phyloP scores from a whole-genome alignment of 1,284 basidiomycete species.

The Ceratobasidium sp. region DNA sequence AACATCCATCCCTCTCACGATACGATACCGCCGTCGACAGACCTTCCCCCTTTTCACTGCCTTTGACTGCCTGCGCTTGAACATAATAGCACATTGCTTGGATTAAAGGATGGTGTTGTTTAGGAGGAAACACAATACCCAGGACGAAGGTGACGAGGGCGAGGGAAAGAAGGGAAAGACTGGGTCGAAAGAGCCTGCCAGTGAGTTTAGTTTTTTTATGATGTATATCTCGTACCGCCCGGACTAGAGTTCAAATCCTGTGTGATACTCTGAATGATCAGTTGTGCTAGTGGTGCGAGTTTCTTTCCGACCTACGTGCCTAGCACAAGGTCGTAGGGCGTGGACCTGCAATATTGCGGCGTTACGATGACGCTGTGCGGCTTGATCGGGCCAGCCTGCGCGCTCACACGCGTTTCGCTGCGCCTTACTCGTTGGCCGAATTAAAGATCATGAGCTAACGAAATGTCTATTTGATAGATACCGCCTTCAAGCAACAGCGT shows the following conservation, averaged over 20 bases:
- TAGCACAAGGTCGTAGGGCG: too few relatives aligned
- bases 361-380: background rate
- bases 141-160: slow-evolving; percentile 39
- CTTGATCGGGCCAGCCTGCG: slow-evolving; percentile 2
- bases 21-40: too few relatives aligned
- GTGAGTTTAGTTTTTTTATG: slow-evolving; percentile 16
- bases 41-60: background rate
- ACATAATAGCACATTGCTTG: background rate
- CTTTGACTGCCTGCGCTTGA: background rate
- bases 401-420: slow-evolving; percentile 1
- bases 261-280: background rate
- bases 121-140: slow-evolving; percentile 13
- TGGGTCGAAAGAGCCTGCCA: slow-evolving; percentile 42
- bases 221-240: background rate
- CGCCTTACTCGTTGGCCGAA: background rate
- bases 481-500: slow-evolving; percentile 99
- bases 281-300: background rate
- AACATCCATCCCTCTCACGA: slow-evolving; percentile 24
- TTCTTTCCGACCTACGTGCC: background rate
- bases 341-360: background rate
- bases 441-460: slow-evolving; percentile 12
- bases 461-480: slow-evolving; percentile 68
- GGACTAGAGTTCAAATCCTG: background rate
- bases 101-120: slow-evolving; percentile 25
- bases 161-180: slow-evolving; percentile 44